A percentile compares a stretch with the other conserved stretches of the same genome.
These are phyloP conservation scores for Aschersonia sp. DNA, from an alignment of 2,329 filamentous ascomycete species.

Conservation along the genomic window DNA sequence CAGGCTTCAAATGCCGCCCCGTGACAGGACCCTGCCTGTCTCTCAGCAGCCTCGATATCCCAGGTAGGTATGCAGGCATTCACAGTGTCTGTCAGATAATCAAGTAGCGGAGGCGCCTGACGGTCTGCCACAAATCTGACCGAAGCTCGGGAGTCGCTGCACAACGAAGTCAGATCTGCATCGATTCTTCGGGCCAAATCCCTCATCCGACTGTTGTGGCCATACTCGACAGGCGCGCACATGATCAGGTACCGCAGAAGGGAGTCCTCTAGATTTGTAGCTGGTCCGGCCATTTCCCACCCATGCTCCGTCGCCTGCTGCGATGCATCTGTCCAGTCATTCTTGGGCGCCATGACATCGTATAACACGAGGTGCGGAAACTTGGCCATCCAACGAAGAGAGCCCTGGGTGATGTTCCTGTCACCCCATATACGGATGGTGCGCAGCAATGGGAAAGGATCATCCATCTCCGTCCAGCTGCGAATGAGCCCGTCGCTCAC, in stretches of 20 bases:
- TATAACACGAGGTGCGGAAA: constrained; percentile 31
- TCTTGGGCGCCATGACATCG: constrained; percentile 22
- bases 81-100: constrained; percentile 18
- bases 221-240: constrained; percentile 15
- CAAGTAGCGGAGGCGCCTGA: constrained; percentile 17
- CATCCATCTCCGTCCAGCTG: constrained; percentile 25
- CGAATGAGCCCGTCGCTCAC: constrained; percentile 30
- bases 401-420: constrained; percentile 21
- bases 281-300: constrained; percentile 17
- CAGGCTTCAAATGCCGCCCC: constrained; percentile 21
- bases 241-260: constrained; percentile 20
- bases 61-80: constrained; percentile 16
- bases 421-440: constrained; percentile 31
- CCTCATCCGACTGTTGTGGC: constrained; percentile 8
- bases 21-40: constrained; percentile 17
- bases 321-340: constrained; percentile 19
- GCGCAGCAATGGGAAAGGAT: constrained; percentile 31
- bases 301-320: constrained; percentile 13
- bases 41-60: constrained; percentile 14
- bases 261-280: constrained; percentile 15
- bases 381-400: constrained; percentile 23
- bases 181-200: constrained; percentile 18
- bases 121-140: constrained; percentile 16
- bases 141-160: constrained; percentile 16
- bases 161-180: constrained; percentile 18